Conservation (phyloP, 164 flowering plant species). For the Nymphaea thermarum region DNA sequence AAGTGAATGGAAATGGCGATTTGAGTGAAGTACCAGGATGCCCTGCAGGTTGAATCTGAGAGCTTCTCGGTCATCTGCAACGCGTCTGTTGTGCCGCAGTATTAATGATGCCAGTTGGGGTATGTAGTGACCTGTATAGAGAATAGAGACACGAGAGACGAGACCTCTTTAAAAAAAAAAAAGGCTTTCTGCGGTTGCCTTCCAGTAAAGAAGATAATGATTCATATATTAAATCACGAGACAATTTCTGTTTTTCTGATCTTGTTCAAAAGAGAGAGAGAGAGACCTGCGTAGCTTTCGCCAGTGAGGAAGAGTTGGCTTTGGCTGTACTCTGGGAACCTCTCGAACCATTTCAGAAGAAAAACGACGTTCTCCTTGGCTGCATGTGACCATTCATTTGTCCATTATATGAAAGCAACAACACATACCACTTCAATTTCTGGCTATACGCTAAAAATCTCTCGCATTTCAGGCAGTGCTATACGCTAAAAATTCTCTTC, state of each 20-base stretch:
- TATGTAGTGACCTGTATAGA: constrained; percentile 1
- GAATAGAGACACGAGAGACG: not conserved
- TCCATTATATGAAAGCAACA: too few species aligned
- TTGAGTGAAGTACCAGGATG: not conserved
- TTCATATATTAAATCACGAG: too few species aligned
- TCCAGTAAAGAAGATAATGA: too few species aligned
- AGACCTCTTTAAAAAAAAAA: not conserved
- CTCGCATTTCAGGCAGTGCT: not conserved
- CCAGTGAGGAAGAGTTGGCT: constrained; percentile 3
- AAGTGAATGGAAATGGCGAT: too few species aligned
- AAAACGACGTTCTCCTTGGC: constrained; percentile 5
- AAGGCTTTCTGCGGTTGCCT: too few species aligned
- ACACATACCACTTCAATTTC: not conserved
- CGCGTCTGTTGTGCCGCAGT: not conserved
- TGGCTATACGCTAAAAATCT: not conserved
- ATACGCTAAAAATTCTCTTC: not conserved
- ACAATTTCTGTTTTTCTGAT: too few species aligned
- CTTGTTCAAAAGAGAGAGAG: too few species aligned
- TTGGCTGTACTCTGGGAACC: constrained; percentile 3
- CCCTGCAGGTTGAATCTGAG: constrained; percentile 1
- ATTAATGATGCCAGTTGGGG: constrained; percentile 3
- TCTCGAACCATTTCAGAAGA: constrained; percentile 3
- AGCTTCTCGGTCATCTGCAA: not conserved
- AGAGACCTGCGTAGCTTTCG: constrained; percentile 4
- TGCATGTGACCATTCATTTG: not conserved